Percentiles rank a stretch among this genome's conserved stretches.
Evolutionary conservation across 2,329 filamentous ascomycete species (phyloP).

Genomic region (Colletotrichum navitas): DNA sequence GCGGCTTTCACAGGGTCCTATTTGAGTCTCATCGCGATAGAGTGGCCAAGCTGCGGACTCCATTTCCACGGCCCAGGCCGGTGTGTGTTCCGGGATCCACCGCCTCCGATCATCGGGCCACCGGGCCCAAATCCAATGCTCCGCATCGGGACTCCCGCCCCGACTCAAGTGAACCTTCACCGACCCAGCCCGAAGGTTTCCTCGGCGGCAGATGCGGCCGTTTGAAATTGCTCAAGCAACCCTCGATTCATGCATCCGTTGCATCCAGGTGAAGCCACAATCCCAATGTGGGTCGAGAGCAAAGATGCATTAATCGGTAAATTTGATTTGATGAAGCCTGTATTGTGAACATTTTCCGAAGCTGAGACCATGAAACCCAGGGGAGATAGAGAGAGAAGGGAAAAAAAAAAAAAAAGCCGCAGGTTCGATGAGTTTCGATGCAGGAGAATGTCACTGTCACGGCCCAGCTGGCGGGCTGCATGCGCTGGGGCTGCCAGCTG

Average conservation of each 20-base stretch:
- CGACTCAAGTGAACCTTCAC: neutral
- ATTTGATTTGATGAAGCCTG: conserved; percentile 15
- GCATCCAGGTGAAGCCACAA: conserved; percentile 9
- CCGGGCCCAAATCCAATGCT: neutral
- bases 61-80: neutral
- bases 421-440: conserved; percentile 17
- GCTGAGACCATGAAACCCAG: neutral
- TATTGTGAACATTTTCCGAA: neutral
- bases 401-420: conserved; percentile 10
- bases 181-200: neutral
- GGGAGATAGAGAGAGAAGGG: no score
- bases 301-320: conserved; percentile 14
- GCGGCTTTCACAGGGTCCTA: neutral
- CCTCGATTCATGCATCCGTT: conserved; percentile 23
- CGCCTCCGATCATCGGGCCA: neutral
- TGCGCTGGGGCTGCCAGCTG: neutral
- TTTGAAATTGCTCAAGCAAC: neutral
- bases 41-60: neutral
- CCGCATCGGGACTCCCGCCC: neutral
- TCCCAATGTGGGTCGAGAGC: conserved; percentile 13
- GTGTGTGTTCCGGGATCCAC: conserved; percentile 3
- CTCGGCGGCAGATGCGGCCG: neutral
- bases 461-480: neutral
- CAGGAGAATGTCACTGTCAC: neutral
- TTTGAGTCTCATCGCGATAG: neutral